Base-by-base conservation (phyloP, 2,329 filamentous ascomycete species). In the Orbilia blumenaviensis region DNA sequence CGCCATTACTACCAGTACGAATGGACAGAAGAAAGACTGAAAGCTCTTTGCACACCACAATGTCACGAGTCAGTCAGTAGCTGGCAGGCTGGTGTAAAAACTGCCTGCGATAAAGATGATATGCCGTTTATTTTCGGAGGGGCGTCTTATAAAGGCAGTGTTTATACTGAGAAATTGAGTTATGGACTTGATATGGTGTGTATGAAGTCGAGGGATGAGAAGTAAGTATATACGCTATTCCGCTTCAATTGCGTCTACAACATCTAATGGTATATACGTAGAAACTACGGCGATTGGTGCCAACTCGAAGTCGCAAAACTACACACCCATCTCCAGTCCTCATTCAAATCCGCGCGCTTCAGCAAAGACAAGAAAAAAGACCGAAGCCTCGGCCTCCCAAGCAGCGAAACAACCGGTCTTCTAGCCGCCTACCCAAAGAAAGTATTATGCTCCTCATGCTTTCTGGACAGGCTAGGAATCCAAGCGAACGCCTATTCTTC, bases 391-490 rank as follows among this genome's bases (percentile, higher is more conserved):
- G 3, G 23, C 21, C 9, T 48, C 2, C 60, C 60, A 14, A 50
- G 42, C 21, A 1, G 41, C 21, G 42, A 66, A 18, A 54, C 61
- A 9, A 66, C 61, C 3, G 46, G 61, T 6, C 10, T 66, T 9
- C 32, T 66, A 7, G 41, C 61, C 16, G 44, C 61, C 16, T 66
- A 66, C n/a, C 61, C 61, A n/a, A 36, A 54, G 29, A 38, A 12
- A 29, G 12, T 66, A 1, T 36, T 66, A 36, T 66, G 61, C 21
- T 66, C 61, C 2, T 66, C 61, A n/a, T 66, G 61, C 34, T 66
- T 66, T 46, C 27, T 66, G 9, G 44, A 52, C 18, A 27, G 61
- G 9, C 16, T 66, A 32, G 61, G 6, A 18, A n/a, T 66, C 5
- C 61, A 66, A 23, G 61, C 61, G 9, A 54, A n/a, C 12, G 14